A percentile compares a stretch with the other conserved stretches of the same genome.
Evolutionary conservation across 768 basidiomycete genomes (phyloP).

Genomic region (Xerocomellus dryophilus): DNA sequence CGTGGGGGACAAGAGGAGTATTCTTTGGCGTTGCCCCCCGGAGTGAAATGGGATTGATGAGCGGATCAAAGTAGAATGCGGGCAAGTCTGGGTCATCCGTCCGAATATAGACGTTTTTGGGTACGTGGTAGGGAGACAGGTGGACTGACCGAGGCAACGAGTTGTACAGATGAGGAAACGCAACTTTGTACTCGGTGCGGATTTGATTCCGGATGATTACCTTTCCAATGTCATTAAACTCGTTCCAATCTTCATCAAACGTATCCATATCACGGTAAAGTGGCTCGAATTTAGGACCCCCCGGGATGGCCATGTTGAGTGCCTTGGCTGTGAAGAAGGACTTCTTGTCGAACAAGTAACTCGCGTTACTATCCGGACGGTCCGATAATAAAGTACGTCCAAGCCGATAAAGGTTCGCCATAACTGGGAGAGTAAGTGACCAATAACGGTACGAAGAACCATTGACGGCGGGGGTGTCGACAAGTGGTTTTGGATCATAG

Average conservation of each 20-base stretch:
- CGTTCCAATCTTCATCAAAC: conserved; percentile 99
- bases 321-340: conserved; percentile 98
- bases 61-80: conserved; percentile 97
- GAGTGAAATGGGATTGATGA: conserved; percentile 95
- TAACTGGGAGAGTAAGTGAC: conserved; percentile 88
- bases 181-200: conserved; percentile 98
- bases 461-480: conserved; percentile 88
- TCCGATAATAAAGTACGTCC: conserved; percentile 93
- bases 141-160: conserved; percentile 93
- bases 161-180: conserved; percentile 98
- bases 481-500: conserved; percentile 92
- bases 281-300: conserved; percentile 98
- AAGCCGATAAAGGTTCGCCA: conserved; percentile 95
- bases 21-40: conserved; percentile 86
- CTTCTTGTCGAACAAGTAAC: conserved; percentile 96
- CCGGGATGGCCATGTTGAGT: conserved; percentile 94
- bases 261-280: conserved; percentile 95
- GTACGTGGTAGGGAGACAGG: conserved; percentile 86
- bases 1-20: conserved; percentile 77
- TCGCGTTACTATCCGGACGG: conserved; percentile 84
- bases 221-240: conserved; percentile 99
- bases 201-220: conserved; percentile 99
- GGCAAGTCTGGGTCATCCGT: conserved; percentile 99
- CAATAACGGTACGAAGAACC: conserved; percentile 92
- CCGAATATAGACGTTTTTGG: conserved; percentile 98